Percentiles rank a stretch among this genome's conserved stretches.
Evolutionary conservation across 306 rosid genomes (phyloP).

Genomic region (Vigna reflexopilosa): DNA sequence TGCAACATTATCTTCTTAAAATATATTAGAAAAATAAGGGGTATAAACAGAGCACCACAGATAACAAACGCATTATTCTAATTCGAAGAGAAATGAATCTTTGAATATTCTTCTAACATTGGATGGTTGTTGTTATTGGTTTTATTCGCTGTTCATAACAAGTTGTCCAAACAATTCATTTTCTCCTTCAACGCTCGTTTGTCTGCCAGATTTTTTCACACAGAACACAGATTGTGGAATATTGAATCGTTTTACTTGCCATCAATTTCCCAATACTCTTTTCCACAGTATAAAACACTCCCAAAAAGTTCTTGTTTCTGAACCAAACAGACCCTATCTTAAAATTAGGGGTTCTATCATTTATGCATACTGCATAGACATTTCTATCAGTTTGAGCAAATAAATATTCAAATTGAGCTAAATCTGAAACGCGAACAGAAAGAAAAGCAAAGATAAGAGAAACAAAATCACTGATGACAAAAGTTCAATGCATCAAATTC

Average conservation of each 20-base stretch:
- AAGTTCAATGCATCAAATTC: neutral
- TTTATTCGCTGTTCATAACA: conserved; percentile 12
- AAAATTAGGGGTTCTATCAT: neutral
- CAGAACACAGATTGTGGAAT: conserved; percentile 3
- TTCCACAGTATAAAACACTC: conserved; percentile 1
- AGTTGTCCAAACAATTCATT: neutral
- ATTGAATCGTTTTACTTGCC: neutral
- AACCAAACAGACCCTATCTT: conserved; percentile 2
- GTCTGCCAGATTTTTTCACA: neutral
- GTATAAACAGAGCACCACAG: neutral
- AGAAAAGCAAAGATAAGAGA: neutral
- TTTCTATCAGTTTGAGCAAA: neutral
- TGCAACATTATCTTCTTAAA: neutral
- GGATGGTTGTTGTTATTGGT: conserved; percentile 2
- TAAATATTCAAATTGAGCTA: conserved; percentile 6
- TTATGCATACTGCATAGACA: neutral
- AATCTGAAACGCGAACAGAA: neutral
- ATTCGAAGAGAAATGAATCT: conserved; percentile 5
- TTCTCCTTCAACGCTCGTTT: neutral
- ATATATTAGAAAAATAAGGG: neutral
- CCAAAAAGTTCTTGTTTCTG: conserved; percentile 15
- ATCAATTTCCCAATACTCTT: neutral
- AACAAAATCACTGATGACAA: neutral
- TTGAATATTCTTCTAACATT: neutral
- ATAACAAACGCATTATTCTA: neutral